Conservation (phyloP, 805 yeast species). For the Zygosaccharomyces gambellarensis region DNA sequence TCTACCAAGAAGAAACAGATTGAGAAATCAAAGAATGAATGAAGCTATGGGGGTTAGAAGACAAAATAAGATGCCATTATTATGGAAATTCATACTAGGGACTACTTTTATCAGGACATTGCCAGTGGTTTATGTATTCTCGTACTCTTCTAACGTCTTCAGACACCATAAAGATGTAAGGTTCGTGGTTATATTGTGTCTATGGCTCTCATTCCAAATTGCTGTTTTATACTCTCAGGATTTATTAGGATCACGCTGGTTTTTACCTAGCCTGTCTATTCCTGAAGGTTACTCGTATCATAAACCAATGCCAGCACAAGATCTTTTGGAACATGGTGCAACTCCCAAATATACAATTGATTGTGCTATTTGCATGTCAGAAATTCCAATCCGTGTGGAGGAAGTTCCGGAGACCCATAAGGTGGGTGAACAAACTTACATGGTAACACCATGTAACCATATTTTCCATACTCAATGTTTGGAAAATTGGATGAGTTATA, state of each 20-base stretch:
- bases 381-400: conserved; percentile 39
- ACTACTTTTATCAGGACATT: conserved; percentile 55
- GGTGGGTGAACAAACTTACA: conserved; percentile 47
- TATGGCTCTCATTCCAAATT: conserved; percentile 63
- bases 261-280: conserved; percentile 65
- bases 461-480: conserved; percentile 86
- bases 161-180: conserved; percentile 59
- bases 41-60: conserved; percentile 17
- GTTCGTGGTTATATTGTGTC: conserved; percentile 42
- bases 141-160: conserved; percentile 53
- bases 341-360: conserved; percentile 51
- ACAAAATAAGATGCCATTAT: conserved; percentile 49
- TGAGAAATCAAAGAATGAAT: conserved; percentile 9
- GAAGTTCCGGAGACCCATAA: conserved; percentile 32
- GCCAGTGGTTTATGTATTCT: conserved; percentile 63
- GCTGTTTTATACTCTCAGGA: conserved; percentile 57
- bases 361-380: conserved; percentile 88
- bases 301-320: conserved; percentile 26
- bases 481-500: conserved; percentile 89
- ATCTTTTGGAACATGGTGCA: conserved; percentile 32
- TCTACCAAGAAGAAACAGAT: conserved; percentile 24
- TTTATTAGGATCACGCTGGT: conserved; percentile 72
- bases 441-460: conserved; percentile 90
- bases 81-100: conserved; percentile 73
- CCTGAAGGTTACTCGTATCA: conserved; percentile 88